Evolutionary conservation across 495 filamentous ascomycete genomes (phyloP).

Genomic region (Baudoinia panamericana): DNA sequence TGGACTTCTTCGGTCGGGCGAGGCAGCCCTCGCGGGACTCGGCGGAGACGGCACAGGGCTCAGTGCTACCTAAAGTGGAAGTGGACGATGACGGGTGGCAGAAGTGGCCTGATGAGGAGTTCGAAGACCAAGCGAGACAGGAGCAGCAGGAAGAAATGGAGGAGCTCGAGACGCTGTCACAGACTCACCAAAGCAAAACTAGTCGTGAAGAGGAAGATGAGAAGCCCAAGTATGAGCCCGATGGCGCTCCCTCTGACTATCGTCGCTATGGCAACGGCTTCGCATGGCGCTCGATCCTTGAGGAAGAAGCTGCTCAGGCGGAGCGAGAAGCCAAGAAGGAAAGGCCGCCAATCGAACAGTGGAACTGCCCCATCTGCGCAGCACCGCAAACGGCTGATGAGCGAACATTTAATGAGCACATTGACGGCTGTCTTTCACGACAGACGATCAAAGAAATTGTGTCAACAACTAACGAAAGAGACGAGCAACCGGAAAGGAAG

Average conservation of each 20-base stretch:
- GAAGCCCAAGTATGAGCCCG: slow-evolving; percentile 5
- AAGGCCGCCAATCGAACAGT: slow-evolving; percentile 37
- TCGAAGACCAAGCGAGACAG: slow-evolving; percentile 50
- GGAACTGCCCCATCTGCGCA: slow-evolving; percentile 79
- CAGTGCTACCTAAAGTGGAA: slow-evolving; percentile 9
- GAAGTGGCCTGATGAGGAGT: slow-evolving; percentile 54
- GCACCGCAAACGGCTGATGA: slow-evolving; percentile 64
- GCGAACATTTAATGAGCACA: slow-evolving; percentile 74
- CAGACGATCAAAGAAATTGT: slow-evolving; percentile 74
- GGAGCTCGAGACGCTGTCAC: slow-evolving; percentile 49
- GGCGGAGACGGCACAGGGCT: slow-evolving; percentile 16
- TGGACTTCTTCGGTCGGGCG: slow-evolving; percentile 65
- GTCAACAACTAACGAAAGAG: slow-evolving; percentile 33
- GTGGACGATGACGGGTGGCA: slow-evolving; percentile 43
- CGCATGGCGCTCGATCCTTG: slow-evolving; percentile 34
- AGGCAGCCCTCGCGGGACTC: slow-evolving; percentile 4
- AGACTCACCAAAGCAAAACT: slow-evolving; percentile 32
- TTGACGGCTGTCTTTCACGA: slow-evolving; percentile 82
- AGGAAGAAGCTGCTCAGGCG: slow-evolving; percentile 7
- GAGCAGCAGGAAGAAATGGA: slow-evolving; percentile 54
- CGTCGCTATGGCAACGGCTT: slow-evolving; percentile 26
- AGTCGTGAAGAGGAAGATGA: not conserved
- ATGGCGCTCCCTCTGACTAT: slow-evolving; percentile 9
- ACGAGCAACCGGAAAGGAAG: not conserved
- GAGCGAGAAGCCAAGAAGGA: slow-evolving; percentile 7